Evolutionary conservation across 1,139 yeast genomes (phyloP), one percentile per base, ranked within the genome.

Genomic region (Zhuliangozyma parablackwelliae): DNA sequence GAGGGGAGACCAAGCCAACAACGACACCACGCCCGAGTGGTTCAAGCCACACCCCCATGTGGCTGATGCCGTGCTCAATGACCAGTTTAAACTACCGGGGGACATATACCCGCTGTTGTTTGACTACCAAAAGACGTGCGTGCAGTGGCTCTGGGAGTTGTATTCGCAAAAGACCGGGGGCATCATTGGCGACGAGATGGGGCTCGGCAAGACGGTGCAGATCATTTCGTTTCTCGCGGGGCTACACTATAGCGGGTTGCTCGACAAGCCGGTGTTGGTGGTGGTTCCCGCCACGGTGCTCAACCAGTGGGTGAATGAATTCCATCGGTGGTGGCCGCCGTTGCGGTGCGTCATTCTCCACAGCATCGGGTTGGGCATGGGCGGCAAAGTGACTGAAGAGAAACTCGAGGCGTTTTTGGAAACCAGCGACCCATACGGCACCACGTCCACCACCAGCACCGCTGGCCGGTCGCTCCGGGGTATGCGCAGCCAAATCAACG

Each of bases 311-410:
- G 95, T 90, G 6, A 84, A 82, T 45, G 98, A 92, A 57, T 80
- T 92, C 39, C 98, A 92, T 51, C 74, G 83, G 34, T 92, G 98
- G 98, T 92, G 97, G 97, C 97, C 98, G 2, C 90, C 97, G 0
- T 69, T 94, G 24, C 63, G 98, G 41, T 80, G 92, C 12, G 81
- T 86, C 3, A 88, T 92, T 35, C 63, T 92, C 32, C 98, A 92
- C 58, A 83, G 96, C 4, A 92, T 89, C 34, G 98, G 99, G 0
- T 69, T 89, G 1, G 98, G 96, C 1, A 82, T 92, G 89, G 65
- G 68, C 7, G 59, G 62, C 9, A 61, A 57, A 21, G 60, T 62
- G 10, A 57, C 61, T 5, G 84, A 81, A 40, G 80, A 66, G 36
- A 70, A 71, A 34, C 45, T 76, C 26, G 84, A 79, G 42, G 65